These are phyloP conservation scores for Lablab purpureus DNA, from an alignment of 306 rosid species.

Conservation along the genomic window DNA sequence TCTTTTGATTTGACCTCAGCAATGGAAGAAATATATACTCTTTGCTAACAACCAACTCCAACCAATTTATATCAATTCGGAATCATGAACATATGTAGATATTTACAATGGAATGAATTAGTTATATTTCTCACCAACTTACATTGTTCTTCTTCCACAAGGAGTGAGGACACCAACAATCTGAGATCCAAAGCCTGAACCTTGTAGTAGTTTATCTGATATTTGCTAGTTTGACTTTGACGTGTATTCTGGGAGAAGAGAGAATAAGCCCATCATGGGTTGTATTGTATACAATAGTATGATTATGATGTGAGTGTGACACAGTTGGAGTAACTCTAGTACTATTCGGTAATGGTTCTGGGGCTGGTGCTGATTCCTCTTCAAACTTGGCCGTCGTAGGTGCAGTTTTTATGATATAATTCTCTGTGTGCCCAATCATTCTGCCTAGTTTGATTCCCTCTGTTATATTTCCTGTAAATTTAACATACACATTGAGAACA, in stretches of 20 bases:
- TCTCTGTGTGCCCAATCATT: slow-evolving; percentile 52
- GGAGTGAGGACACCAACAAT: background rate
- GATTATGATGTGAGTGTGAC: slow-evolving; percentile 46
- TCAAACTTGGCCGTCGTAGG: slow-evolving; percentile 22
- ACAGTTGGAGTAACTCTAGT: slow-evolving; percentile 30
- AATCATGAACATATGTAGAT: background rate
- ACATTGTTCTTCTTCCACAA: slow-evolving; percentile 36
- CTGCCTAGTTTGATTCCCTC: slow-evolving; percentile 59
- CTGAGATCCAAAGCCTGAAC: slow-evolving; percentile 15
- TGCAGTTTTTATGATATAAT: slow-evolving; percentile 30
- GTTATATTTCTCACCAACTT: slow-evolving; percentile 27
- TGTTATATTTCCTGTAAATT: slow-evolving; percentile 57
- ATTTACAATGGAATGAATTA: slow-evolving; percentile 32
- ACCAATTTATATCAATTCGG: slow-evolving; percentile 11
- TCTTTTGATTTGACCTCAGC: background rate
- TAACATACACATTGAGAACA: background rate
- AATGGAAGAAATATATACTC: background rate
- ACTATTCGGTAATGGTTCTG: slow-evolving; percentile 20
- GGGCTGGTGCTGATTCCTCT: slow-evolving; percentile 52
- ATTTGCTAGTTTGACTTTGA: slow-evolving; percentile 36
- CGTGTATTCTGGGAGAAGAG: slow-evolving; percentile 26
- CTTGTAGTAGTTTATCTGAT: slow-evolving; percentile 7
- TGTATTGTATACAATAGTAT: slow-evolving; percentile 39
- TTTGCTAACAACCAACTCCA: slow-evolving; percentile 17
- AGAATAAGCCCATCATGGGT: slow-evolving; percentile 27